Evolutionary conservation across 106 monocot species (phyloP), one percentile per base, ranked within the genome.

Genomic region (Triglochin maritima): DNA sequence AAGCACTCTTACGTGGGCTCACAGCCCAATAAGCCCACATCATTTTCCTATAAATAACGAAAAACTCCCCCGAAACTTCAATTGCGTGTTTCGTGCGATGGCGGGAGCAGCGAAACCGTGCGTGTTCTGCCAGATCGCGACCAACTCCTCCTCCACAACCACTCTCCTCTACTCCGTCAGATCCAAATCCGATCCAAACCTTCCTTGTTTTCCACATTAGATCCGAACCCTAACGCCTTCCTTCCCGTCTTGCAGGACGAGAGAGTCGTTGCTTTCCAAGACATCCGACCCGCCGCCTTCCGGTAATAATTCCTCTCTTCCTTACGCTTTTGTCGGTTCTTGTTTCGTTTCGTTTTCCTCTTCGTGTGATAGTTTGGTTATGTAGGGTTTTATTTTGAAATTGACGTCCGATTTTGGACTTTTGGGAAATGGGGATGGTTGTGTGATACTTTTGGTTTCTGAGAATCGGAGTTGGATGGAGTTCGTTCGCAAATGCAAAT

Each of bases 201-300:
- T 2, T 44, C 46, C 51, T 57, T 5, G 41, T 63, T 51, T 59
- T 11, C 50, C n/a, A 12, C 42, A 44, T 12, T 12, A 10, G n/a
- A 65, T 29, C 1, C 29, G 42, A 13, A 16, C 11, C 17, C 49
- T 52, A 12, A 6, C 10, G 13, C 6, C 44, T 44, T 62, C 10
- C 41, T 47, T 50, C 49, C 41, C 13, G 16, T 52, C 3, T 5
- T 5, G 3, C 71, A 88, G 83, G 86, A 93, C 62, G 93, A 86
- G 17, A 81, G 69, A 58, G 82, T 93, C 58, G 78, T 80, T 66
- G 93, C 83, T 4, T 93, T 93, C 56, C 80, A 66, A 5, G 93
- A 93, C 70, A 80, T 86, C 72, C 85, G 84, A 13, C 93, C 93
- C 3, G 73, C 93, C 4, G 89, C 89, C 7, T 78, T 86, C 75